Base-by-base conservation (phyloP, 2,329 filamentous ascomycete genomes). In the Drechslerella coelobrocha region DNA sequence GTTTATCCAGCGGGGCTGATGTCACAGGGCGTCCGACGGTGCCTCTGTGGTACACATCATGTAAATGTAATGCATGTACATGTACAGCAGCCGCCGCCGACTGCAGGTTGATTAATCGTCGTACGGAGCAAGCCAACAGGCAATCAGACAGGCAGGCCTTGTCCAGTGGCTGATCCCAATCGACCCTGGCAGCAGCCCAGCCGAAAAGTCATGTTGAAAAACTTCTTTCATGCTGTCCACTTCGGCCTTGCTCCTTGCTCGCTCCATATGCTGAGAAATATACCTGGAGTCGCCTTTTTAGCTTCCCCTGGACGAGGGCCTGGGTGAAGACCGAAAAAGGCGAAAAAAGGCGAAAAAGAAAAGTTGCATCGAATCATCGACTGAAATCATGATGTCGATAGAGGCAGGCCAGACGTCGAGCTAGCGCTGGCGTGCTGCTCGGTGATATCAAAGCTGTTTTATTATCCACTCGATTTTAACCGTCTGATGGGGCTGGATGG, bases 261-360 rank as follows among this genome's bases (percentile, higher is more conserved):
- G 52, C 65, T 69, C 65, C 65, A 69, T 57, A 52, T 52, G 27
- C 34, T 68, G 56, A 61, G 56, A 52, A 53, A 69, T 69, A 69
- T 69, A 69, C 65, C 65, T 52, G 61, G 61, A 27, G 7, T 59
- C 53, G 53, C 61, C 27, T 65, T 31, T 66, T n/a, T 61, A 45
- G 31, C 45, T 54, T 60, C 47, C 43, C 55, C 24, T 68, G 62
- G 41, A 23, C 41, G 17, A 45, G 41, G 41, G 17, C 19, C 41
- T 8, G 41, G 19, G 4, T 45, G 45, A 37, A 43, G 31, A 10
- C 31, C 39, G 34, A 51, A 56, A 31, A 34, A 27, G 21, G 45
- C 6, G 21, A 50, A 9, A 12, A 19, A 50, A 50, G 45, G 45
- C 7, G 21, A 50, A 24, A 51, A 51, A 51, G 23, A 27, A 51